Base-by-base conservation (phyloP, 176 grass and related monocot species). In the Avena insularis region DNA sequence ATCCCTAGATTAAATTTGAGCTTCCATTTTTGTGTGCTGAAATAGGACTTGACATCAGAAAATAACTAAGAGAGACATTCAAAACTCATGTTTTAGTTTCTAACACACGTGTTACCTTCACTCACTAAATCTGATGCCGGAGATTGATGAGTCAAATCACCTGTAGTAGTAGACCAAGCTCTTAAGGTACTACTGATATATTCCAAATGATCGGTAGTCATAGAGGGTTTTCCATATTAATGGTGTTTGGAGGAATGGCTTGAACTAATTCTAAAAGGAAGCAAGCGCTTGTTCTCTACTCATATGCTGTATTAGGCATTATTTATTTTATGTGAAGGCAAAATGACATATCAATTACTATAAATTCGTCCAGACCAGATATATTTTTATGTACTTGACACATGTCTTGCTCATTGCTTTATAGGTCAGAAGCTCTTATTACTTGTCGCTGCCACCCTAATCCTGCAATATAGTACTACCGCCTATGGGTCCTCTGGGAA, bases 401-500 rank as follows among this genome's bases (percentile, higher is more conserved):
- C 12, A 31, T 14, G 4, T 65, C 25, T 48, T 73, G 43, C 19
- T 48, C 2, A 1, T 48, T 66, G 17, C 66, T 21, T 73, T 71
- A 45, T 53, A 83, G 66, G 81, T 16, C 35, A 12, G 33, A 71
- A 71, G 81, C 23, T 72, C 33, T 10, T 74, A 43, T 15, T 84
- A 64, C 25, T 51, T 85, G 27, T 77, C 6, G 29, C 43, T 1
- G 12, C 83, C 43, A 36, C 25, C 21, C 68, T 73, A 56, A 60
- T 8, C 2, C 9, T 74, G 13, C 67, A 73, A 25, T 2, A 48
- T 25, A 20, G 12, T 20, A 20, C 38, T 60, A 43, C 27, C 1
- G 33, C 71, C 13, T 74, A 64, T 23, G 83, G 45, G 16, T 54
- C 8, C 14, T 51, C 64, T 16, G 12, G 33, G 13, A 83, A n/a